These are phyloP conservation scores for Pterula multifida DNA, from an alignment of 1,284 basidiomycete genomes.

Conservation along the genomic window DNA sequence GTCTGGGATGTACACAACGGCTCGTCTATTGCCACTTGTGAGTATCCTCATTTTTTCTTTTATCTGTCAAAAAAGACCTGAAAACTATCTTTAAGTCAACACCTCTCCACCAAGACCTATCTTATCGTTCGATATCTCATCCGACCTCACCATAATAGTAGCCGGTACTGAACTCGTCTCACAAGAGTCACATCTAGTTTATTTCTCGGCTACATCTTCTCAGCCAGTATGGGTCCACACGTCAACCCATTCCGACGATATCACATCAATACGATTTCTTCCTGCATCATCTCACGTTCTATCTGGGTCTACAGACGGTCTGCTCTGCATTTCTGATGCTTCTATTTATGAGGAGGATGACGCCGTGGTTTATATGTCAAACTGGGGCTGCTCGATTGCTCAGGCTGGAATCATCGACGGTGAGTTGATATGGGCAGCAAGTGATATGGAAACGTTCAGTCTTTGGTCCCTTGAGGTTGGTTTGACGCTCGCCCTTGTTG, in stretches of 20 bases:
- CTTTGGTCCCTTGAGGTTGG: conserved; percentile 59
- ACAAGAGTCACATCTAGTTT: not conserved
- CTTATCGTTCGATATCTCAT: conserved; percentile 32
- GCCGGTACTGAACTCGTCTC: conserved; percentile 50
- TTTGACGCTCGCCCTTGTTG: conserved; percentile 1
- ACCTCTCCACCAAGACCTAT: conserved; percentile 8
- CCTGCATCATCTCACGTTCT: conserved; percentile 31
- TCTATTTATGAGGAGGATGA: conserved; percentile 68
- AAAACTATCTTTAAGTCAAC: not conserved
- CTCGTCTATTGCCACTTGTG: conserved; percentile 44
- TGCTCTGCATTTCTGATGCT: conserved; percentile 54
- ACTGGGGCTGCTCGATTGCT: conserved; percentile 66
- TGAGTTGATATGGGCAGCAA: conserved; percentile 51
- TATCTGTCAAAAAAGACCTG: conserved; percentile 6
- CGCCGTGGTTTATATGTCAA: conserved; percentile 52
- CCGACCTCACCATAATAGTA: conserved; percentile 52
- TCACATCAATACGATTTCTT: conserved; percentile 53
- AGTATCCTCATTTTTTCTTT: conserved; percentile 16
- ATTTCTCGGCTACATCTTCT: conserved; percentile 24
- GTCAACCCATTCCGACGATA: conserved; percentile 70
- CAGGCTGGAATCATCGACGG: conserved; percentile 55
- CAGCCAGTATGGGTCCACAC: conserved; percentile 36
- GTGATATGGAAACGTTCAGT: conserved; percentile 80
- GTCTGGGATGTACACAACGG: conserved; percentile 60
- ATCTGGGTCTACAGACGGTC: conserved; percentile 63